phyloP scores from a whole-genome alignment of 306 rosid species.

The Sicyos baderoa region DNA sequence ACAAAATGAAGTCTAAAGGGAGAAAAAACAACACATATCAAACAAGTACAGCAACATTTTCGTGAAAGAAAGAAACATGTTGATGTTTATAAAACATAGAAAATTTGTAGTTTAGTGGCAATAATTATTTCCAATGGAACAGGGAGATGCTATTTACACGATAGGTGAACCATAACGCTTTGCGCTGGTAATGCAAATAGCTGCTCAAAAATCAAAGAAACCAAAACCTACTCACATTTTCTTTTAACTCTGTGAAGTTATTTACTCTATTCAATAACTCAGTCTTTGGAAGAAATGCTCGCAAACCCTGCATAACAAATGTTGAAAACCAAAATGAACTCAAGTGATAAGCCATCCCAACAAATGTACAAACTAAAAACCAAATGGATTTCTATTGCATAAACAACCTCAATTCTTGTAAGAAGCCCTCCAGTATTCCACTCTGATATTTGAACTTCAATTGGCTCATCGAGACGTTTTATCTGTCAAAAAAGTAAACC shows the following conservation, averaged over 20 bases:
- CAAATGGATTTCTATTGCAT: constrained; percentile 19
- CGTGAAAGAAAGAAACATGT: no score
- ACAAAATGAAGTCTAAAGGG: no score
- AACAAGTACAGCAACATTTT: background rate
- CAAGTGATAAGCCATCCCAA: constrained; percentile 8
- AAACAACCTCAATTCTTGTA: constrained; percentile 73
- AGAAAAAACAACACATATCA: no score
- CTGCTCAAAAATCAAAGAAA: constrained; percentile 16
- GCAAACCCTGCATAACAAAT: constrained; percentile 59
- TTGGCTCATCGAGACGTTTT: constrained; percentile 68
- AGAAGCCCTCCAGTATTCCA: constrained; percentile 95
- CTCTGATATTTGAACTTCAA: constrained; percentile 70
- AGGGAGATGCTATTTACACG: background rate
- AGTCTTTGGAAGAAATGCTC: constrained; percentile 82
- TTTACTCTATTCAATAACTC: constrained; percentile 67
- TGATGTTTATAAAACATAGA: no score
- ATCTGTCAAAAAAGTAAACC: constrained; percentile 46
- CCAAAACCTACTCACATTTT: constrained; percentile 45
- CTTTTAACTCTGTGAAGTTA: constrained; percentile 71
- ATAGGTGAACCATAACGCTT: constrained; percentile 17
- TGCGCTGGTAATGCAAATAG: background rate
- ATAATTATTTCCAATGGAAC: background rate
- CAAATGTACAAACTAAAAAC: constrained; percentile 23
- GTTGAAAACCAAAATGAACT: constrained; percentile 17
- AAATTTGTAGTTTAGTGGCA: no score